These are phyloP conservation scores for Tanacetum coccineum DNA, from an alignment of 129 eudicot genomes.

Conservation along the genomic window DNA sequence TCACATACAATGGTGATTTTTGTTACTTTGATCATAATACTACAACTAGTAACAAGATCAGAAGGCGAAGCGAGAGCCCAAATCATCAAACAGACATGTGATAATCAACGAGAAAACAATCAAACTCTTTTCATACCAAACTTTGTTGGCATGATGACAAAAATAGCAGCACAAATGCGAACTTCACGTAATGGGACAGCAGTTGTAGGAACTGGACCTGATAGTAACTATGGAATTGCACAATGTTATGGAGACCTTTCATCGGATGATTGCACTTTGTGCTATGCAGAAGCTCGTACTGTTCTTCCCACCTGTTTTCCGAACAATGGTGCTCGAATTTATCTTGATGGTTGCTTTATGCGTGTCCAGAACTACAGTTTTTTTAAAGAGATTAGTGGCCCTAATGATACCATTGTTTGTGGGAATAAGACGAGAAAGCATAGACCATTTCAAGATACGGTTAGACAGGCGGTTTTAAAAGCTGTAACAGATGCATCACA, in stretches of 20 bases:
- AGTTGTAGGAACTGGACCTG: too few relatives aligned
- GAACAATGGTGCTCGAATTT: constrained; percentile 45
- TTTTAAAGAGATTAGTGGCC: constrained; percentile 41
- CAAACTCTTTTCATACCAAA: too few relatives aligned
- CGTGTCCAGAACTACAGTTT: constrained; percentile 55
- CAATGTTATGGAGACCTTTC: not conserved
- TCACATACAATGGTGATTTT: not conserved
- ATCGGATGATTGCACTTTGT: not conserved
- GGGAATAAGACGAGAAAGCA: constrained; percentile 46
- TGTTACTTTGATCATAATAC: too few relatives aligned
- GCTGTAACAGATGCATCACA: constrained; percentile 38
- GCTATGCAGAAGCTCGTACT: constrained; percentile 41
- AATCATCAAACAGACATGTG: too few relatives aligned
- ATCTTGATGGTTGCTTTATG: constrained; percentile 64
- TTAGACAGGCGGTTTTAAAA: constrained; percentile 34
- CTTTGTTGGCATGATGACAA: too few relatives aligned
- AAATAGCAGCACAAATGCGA: too few relatives aligned
- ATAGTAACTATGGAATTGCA: not conserved
- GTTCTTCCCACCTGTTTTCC: constrained; percentile 63
- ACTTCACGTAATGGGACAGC: too few relatives aligned
- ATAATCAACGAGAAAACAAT: too few relatives aligned
- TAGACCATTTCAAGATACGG: constrained; percentile 33
- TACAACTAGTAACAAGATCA: too few relatives aligned
- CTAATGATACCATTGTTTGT: constrained; percentile 40
- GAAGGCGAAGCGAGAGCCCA: too few relatives aligned